A percentile compares a stretch with the other conserved stretches of the same genome.
Conservation (phyloP, 2,329 filamentous ascomycete genomes). For the Fusarium zealandicum region DNA sequence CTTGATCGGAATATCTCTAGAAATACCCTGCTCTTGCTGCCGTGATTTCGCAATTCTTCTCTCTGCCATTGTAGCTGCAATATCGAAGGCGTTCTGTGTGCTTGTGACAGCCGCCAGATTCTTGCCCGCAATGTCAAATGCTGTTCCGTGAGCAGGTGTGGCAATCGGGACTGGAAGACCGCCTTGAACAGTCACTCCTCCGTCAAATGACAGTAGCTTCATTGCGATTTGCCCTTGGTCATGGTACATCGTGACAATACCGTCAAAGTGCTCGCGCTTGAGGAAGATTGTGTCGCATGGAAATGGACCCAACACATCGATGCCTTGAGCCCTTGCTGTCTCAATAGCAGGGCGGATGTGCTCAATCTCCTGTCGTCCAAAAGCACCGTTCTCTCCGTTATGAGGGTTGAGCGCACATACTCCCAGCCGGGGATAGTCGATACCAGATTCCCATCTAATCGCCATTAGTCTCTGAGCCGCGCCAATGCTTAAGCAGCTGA, state of each 20-base stretch:
- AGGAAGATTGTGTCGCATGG: constrained; percentile 48
- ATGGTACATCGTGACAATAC: constrained; percentile 49
- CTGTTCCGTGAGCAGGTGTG: constrained; percentile 33
- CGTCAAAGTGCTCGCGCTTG: constrained; percentile 43
- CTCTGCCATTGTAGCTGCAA: constrained; percentile 42
- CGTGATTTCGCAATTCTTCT: constrained; percentile 19
- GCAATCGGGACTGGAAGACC: constrained; percentile 44
- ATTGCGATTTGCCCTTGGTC: constrained; percentile 48
- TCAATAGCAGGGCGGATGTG: constrained; percentile 43
- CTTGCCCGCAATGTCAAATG: constrained; percentile 35
- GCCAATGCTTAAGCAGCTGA: neutral
- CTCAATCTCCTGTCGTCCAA: constrained; percentile 46
- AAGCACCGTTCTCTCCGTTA: constrained; percentile 46
- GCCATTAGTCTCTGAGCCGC: neutral
- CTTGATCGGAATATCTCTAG: neutral
- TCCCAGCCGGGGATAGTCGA: constrained; percentile 41
- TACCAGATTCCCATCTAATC: constrained; percentile 43
- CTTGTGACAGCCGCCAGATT: constrained; percentile 41
- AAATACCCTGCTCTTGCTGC: neutral
- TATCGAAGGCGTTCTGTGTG: constrained; percentile 45
- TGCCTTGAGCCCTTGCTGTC: constrained; percentile 35
- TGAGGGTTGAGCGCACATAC: constrained; percentile 47
- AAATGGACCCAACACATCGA: constrained; percentile 44
- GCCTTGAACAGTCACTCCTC: constrained; percentile 46
- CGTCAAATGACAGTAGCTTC: constrained; percentile 46